Evolutionary conservation across 2,329 filamentous ascomycete genomes (phyloP), one percentile per base, ranked within the genome.

Genomic region (Xylaria arbuscula): DNA sequence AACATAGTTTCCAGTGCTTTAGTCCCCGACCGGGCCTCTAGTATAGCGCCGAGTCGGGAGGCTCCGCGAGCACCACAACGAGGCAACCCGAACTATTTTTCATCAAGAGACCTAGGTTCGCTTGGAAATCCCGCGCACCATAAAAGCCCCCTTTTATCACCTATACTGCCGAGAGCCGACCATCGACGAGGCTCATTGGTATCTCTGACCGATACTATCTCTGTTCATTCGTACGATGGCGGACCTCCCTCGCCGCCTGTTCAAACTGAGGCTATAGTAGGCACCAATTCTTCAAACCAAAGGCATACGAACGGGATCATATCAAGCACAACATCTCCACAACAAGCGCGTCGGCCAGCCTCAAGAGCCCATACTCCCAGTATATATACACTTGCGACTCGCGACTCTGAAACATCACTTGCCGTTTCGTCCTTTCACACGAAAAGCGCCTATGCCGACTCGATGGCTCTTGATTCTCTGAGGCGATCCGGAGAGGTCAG

Each of bases 311-410:
- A 73, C 22, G 66, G 71, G n/a, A 47, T 48, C 8, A 24, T 28
- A 8, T 42, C 64, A 17, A 66, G 71, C 17, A 34, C 63, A 17
- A 69, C 69, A 19, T 76, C 76, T 11, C 71, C 76, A 3, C 59
- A 67, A 9, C 72, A 62, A 61, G 68, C 72, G 65, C 76, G 78
- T 62, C 73, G 77, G 1, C 72, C 72, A 6, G 72, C 72, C 40
- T 80, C 80, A 0, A 78, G 78, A 9, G 74, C 77, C 32, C 70
- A 84, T 66, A 80, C 82, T 0, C 83, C 84, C 1, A 91, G 88
- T 70, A 85, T 90, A 17, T 90, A 90, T 74, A 91, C 88, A 3
- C 77, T 90, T 2, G 83, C 82, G 22, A 87, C 87, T 0, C 87
- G 85, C 69, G 85, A 83, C 60, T 89, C 87, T 0, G 84, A 87